Conservation (phyloP, 306 rosid genomes). For the Cercis canadensis region DNA sequence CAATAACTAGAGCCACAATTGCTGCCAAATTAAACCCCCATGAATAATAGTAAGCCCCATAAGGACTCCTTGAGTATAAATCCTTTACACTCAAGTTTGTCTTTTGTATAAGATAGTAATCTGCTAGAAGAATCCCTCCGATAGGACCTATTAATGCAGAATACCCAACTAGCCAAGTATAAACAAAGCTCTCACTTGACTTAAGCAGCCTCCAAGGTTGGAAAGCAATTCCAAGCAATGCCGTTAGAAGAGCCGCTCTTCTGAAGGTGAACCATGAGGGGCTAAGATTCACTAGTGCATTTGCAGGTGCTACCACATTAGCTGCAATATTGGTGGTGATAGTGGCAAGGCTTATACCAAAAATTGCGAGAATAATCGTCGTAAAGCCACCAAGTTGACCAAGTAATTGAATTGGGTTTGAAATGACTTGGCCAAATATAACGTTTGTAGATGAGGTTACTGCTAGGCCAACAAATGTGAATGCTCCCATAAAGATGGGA, state of each 20-base stretch:
- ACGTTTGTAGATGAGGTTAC: slow-evolving; percentile 83
- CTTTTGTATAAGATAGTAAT: slow-evolving; percentile 66
- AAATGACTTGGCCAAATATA: slow-evolving; percentile 76
- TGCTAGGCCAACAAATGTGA: slow-evolving; percentile 88
- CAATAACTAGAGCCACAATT: slow-evolving; percentile 64
- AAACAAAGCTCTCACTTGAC: slow-evolving; percentile 93
- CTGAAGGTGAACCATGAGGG: slow-evolving; percentile 73
- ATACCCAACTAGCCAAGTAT: slow-evolving; percentile 91
- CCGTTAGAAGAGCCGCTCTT: slow-evolving; percentile 74
- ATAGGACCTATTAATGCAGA: slow-evolving; percentile 92
- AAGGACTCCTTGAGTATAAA: slow-evolving; percentile 66
- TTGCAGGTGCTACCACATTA: slow-evolving; percentile 93
- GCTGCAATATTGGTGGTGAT: slow-evolving; percentile 92
- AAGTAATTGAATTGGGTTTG: slow-evolving; percentile 77
- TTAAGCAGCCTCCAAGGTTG: slow-evolving; percentile 91
- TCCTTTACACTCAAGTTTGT: slow-evolving; percentile 55
- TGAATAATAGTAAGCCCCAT: slow-evolving; percentile 65
- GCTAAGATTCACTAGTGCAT: slow-evolving; percentile 82
- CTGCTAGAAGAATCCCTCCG: slow-evolving; percentile 72
- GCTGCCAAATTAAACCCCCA: slow-evolving; percentile 80
- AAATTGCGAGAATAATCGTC: slow-evolving; percentile 64
- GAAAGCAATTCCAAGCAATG: slow-evolving; percentile 79
- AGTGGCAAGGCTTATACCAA: slow-evolving; percentile 82
- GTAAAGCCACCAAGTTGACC: slow-evolving; percentile 75
- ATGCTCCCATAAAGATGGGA: slow-evolving; percentile 85